Evolutionary conservation across 176 grass and related monocot genomes (phyloP).

Genomic region (Bromus sterilis): DNA sequence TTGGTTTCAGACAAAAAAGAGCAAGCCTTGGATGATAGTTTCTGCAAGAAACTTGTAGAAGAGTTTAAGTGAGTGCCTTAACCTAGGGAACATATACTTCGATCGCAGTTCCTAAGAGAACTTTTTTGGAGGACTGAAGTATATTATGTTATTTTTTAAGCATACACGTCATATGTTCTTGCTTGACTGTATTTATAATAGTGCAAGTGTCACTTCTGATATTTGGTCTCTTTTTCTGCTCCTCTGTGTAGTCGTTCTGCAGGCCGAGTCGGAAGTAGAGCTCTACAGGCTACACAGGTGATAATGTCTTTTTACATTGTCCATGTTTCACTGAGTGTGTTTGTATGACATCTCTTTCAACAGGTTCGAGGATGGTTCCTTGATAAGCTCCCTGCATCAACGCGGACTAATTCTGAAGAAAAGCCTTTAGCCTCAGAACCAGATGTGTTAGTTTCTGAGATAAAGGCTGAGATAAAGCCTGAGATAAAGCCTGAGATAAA

Average conservation of each 20-base stretch:
- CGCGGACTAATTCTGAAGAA: conserved; percentile 33
- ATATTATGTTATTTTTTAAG: background rate
- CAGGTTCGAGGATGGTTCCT: conserved; percentile 58
- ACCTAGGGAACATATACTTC: background rate
- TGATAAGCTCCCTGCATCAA: conserved; percentile 24
- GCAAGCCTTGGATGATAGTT: conserved; percentile 15
- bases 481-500: conserved; percentile 15
- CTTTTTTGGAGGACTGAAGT: background rate
- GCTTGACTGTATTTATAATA: background rate
- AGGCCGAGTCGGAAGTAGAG: conserved; percentile 36
- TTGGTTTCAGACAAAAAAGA: conserved; percentile 31
- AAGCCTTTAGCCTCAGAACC: conserved; percentile 25
- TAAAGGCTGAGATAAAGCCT: background rate
- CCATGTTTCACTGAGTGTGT: background rate
- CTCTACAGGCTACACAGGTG: conserved; percentile 50
- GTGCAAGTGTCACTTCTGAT: conserved; percentile 9
- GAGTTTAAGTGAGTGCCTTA: conserved; percentile 49
- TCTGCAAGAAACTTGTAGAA: conserved; percentile 47
- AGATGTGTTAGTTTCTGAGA: conserved; percentile 18
- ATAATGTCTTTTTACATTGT: background rate
- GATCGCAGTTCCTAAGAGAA: background rate
- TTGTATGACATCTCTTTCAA: conserved; percentile 8
- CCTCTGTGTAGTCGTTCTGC: conserved; percentile 25
- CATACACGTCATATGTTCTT: background rate
- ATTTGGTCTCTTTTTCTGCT: conserved; percentile 9